Percentiles rank a stretch among this genome's conserved stretches.
These are phyloP conservation scores for Tricholoma bakamatsutake DNA, from an alignment of 768 basidiomycete species.

Conservation along the genomic window DNA sequence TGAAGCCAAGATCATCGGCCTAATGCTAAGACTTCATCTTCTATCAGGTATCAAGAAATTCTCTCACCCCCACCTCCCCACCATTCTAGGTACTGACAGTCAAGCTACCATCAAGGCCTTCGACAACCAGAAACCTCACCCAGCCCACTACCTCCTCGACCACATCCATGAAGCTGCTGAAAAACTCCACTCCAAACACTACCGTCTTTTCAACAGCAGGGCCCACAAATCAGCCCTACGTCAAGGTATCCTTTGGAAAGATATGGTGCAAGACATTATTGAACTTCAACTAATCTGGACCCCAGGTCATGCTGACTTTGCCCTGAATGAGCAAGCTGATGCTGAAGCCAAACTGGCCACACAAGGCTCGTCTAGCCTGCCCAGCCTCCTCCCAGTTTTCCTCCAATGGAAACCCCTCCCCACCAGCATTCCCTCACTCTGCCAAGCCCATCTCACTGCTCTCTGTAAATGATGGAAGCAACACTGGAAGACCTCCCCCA, in stretches of 20 bases:
- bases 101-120: constrained; percentile 6
- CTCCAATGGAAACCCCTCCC: constrained; percentile 6
- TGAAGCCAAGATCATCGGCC: constrained; percentile 6
- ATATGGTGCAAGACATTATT: not conserved
- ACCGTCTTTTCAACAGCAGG: not conserved
- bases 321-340: constrained; percentile 7
- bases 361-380: not conserved
- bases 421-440: constrained; percentile 11
- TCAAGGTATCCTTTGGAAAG: not conserved
- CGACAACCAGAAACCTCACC: not conserved
- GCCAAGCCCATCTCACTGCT: constrained; percentile 1
- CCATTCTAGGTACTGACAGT: constrained; percentile 7
- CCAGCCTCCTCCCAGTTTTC: not conserved
- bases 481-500: constrained; percentile 8
- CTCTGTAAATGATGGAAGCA: constrained; percentile 3
- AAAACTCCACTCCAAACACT: not conserved
- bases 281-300: constrained; percentile 7
- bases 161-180: not conserved
- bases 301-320: constrained; percentile 4
- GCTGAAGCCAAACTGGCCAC: constrained; percentile 4
- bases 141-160: constrained; percentile 6
- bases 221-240: not conserved
- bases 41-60: not conserved
- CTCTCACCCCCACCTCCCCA: not conserved
- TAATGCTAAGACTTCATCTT: constrained; percentile 5